phyloP scores from a whole-genome alignment of 495 filamentous ascomycete genomes.

The Astrothelium subdiscretum region DNA sequence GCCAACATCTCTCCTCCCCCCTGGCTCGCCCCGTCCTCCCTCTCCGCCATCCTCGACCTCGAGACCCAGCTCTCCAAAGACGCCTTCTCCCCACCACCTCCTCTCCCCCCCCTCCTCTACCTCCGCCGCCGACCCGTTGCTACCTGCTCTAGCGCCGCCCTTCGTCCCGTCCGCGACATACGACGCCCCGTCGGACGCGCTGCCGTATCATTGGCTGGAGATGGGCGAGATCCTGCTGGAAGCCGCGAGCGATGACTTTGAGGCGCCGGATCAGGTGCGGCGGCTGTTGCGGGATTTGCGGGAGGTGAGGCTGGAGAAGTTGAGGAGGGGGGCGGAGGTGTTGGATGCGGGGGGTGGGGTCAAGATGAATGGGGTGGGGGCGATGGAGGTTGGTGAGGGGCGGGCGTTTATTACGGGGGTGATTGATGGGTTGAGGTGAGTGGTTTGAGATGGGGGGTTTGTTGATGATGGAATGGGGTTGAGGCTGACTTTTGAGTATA shows the following conservation, averaged over 20 bases:
- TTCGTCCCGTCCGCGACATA: constrained; percentile 51
- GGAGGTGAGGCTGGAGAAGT: constrained; percentile 82
- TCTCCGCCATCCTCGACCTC: constrained; percentile 61
- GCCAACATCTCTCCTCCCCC: constrained; percentile 86
- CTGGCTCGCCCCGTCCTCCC: constrained; percentile 68
- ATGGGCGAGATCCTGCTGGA: constrained; percentile 74
- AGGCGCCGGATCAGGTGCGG: constrained; percentile 60
- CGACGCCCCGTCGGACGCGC: constrained; percentile 46
- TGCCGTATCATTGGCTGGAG: constrained; percentile 94
- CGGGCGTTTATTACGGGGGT: constrained; percentile 75
- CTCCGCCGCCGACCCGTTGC: constrained; percentile 29
- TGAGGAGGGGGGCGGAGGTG: constrained; percentile 58
- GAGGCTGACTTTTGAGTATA: constrained; percentile 34
- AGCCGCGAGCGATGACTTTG: constrained; percentile 73
- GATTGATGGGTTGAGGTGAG: constrained; percentile 68
- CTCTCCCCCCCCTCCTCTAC: constrained; percentile 44
- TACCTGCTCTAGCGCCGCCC: constrained; percentile 34
- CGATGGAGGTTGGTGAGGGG: constrained; percentile 82
- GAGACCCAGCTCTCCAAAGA: constrained; percentile 57
- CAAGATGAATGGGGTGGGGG: constrained; percentile 71
- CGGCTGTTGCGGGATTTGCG: constrained; percentile 68
- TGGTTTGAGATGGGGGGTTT: constrained; percentile 1
- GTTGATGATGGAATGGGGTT: constrained; percentile 18
- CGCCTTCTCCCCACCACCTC: constrained; percentile 65
- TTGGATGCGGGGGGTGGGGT: constrained; percentile 64